Conservation (phyloP, 345 rosid genomes). For the Citrus hindsii region DNA sequence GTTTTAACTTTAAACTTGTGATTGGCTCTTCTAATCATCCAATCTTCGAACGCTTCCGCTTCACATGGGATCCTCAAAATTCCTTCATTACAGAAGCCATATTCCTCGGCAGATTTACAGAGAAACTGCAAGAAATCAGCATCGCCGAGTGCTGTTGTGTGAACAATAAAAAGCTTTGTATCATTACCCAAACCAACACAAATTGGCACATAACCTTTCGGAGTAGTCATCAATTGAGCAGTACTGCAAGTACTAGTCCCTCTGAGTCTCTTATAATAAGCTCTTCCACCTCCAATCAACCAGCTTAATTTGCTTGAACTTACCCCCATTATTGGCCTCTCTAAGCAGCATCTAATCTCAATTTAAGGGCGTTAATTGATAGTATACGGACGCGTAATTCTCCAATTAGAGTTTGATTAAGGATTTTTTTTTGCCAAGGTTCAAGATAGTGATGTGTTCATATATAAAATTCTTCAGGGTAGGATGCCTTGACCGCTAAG, state of each 20-base stretch:
- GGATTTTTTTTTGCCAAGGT: background rate
- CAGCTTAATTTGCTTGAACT: slow-evolving; percentile 20
- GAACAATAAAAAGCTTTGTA: slow-evolving; percentile 25
- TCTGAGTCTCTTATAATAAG: too few relatives aligned
- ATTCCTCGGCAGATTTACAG: slow-evolving; percentile 37
- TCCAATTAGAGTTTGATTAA: background rate
- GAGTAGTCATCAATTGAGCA: background rate
- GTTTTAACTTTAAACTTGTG: slow-evolving; percentile 16
- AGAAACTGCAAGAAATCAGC: slow-evolving; percentile 32
- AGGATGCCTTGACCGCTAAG: slow-evolving; percentile 11
- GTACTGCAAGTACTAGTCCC: background rate
- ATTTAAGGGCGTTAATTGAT: background rate
- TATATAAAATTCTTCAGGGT: background rate
- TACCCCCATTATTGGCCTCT: background rate
- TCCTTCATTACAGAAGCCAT: slow-evolving; percentile 31
- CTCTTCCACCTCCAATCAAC: slow-evolving; percentile 1
- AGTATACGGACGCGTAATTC: too few relatives aligned
- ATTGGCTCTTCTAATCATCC: slow-evolving; percentile 17
- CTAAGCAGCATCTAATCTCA: background rate
- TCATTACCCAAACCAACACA: slow-evolving; percentile 21
- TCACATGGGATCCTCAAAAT: slow-evolving; percentile 32
- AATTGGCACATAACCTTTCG: slow-evolving; percentile 36
- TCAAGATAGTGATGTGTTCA: background rate
- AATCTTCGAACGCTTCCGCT: slow-evolving; percentile 34
- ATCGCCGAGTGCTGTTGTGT: slow-evolving; percentile 22